phyloP scores from a whole-genome alignment of 208 protist species.

The Borovskyia barvae region DNA sequence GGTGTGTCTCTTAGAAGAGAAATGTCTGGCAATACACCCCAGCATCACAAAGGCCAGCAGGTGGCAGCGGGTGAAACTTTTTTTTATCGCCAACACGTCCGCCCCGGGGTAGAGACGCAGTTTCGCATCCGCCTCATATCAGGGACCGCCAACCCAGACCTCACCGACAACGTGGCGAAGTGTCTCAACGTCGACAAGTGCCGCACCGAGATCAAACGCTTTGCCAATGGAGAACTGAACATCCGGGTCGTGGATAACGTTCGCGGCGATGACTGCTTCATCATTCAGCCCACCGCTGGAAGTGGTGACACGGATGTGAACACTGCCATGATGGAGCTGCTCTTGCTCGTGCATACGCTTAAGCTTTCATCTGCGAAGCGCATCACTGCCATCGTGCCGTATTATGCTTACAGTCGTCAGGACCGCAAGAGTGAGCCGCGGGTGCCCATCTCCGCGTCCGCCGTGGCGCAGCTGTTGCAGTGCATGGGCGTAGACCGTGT shows the following conservation, averaged over 20 bases:
- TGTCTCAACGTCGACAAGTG: constrained; percentile 76
- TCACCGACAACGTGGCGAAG: constrained; percentile 82
- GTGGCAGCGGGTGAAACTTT: constrained; percentile 77
- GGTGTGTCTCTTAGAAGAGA: no score
- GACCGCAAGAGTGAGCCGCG: constrained; percentile 95
- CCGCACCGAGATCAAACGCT: constrained; percentile 79
- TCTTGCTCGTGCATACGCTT: constrained; percentile 88
- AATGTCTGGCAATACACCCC: constrained; percentile 16
- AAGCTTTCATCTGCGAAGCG: constrained; percentile 89
- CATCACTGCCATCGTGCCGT: constrained; percentile 96
- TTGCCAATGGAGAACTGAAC: constrained; percentile 91
- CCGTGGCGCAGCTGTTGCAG: constrained; percentile 94
- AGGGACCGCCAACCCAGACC: constrained; percentile 77
- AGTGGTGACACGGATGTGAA: constrained; percentile 75
- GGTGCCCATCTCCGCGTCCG: constrained; percentile 95
- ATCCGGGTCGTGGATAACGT: constrained; percentile 95
- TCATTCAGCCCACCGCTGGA: constrained; percentile 92
- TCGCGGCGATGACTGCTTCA: constrained; percentile 95
- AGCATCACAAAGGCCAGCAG: constrained; percentile 47
- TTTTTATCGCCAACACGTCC: constrained; percentile 78
- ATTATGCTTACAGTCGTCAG: constrained; percentile 95
- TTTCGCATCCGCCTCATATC: constrained; percentile 88
- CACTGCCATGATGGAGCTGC: constrained; percentile 90
- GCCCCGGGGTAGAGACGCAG: constrained; percentile 76
- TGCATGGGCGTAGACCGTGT: constrained; percentile 93